A percentile compares a stretch with the other conserved stretches of the same genome.
phyloP scores from a whole-genome alignment of 345 rosid species.

The Populus tremula region DNA sequence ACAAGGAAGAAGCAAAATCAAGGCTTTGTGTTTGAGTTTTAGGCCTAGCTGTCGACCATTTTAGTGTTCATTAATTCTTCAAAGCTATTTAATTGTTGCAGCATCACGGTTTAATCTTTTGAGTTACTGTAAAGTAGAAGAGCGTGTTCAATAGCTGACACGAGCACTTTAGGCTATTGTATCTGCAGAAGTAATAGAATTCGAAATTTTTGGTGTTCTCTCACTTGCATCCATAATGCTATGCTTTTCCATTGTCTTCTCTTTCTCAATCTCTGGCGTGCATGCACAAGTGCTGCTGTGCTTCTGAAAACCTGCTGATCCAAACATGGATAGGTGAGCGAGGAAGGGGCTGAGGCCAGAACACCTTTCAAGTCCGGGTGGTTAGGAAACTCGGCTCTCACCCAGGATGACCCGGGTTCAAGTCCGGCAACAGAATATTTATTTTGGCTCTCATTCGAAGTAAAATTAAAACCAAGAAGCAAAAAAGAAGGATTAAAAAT shows the following conservation, averaged over 20 bases:
- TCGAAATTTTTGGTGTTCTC: not conserved
- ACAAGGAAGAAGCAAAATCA: not conserved
- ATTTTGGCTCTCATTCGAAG: too few species aligned
- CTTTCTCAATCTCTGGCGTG: not conserved
- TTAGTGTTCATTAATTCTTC: constrained; percentile 14
- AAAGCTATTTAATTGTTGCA: constrained; percentile 12
- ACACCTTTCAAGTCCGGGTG: constrained; percentile 35
- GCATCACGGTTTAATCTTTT: constrained; percentile 11
- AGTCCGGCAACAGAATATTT: constrained; percentile 50
- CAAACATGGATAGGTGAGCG: not conserved
- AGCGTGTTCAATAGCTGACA: not conserved
- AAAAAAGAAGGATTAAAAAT: too few species aligned
- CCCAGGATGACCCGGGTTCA: constrained; percentile 67
- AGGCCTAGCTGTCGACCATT: not conserved
- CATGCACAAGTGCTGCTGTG: not conserved
- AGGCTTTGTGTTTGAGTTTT: constrained; percentile 12
- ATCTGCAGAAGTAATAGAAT: not conserved
- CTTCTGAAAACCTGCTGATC: not conserved
- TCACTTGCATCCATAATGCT: not conserved
- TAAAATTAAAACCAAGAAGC: too few species aligned
- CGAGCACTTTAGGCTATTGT: not conserved
- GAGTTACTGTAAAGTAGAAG: constrained; percentile 16
- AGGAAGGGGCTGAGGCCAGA: not conserved
- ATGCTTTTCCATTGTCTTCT: not conserved
- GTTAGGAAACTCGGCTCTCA: constrained; percentile 82